These are phyloP conservation scores for Dactylorhiza incarnata DNA, from an alignment of 106 monocot genomes.

Conservation along the genomic window DNA sequence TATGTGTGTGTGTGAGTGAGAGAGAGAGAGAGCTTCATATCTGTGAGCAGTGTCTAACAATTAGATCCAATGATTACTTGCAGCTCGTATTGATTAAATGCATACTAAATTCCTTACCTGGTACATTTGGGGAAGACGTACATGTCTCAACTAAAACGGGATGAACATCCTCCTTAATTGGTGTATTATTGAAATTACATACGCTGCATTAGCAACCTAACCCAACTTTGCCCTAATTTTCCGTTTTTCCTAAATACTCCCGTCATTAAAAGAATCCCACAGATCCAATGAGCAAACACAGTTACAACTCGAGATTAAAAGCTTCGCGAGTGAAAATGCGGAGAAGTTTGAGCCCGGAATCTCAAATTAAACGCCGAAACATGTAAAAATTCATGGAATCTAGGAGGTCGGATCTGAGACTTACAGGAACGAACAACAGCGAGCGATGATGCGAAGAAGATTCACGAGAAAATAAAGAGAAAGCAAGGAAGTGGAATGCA, in stretches of 20 bases:
- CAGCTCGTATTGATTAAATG: neutral
- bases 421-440: neutral
- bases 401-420: neutral
- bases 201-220: neutral
- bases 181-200: neutral
- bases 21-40: neutral
- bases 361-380: neutral
- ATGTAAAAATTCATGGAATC: neutral
- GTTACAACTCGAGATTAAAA: neutral
- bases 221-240: neutral
- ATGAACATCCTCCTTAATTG: neutral
- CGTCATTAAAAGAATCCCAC: neutral
- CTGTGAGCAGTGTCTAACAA: neutral
- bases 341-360: neutral
- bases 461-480: neutral
- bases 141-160: neutral
- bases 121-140: neutral
- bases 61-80: neutral
- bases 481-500: neutral
- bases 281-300: conserved; percentile 5
- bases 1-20: no score
- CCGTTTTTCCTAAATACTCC: neutral
- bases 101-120: neutral
- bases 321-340: neutral
- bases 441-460: neutral